These are phyloP conservation scores for Sporothrix schenckii DNA, from an alignment of 2,329 filamentous ascomycete genomes.

Conservation along the genomic window DNA sequence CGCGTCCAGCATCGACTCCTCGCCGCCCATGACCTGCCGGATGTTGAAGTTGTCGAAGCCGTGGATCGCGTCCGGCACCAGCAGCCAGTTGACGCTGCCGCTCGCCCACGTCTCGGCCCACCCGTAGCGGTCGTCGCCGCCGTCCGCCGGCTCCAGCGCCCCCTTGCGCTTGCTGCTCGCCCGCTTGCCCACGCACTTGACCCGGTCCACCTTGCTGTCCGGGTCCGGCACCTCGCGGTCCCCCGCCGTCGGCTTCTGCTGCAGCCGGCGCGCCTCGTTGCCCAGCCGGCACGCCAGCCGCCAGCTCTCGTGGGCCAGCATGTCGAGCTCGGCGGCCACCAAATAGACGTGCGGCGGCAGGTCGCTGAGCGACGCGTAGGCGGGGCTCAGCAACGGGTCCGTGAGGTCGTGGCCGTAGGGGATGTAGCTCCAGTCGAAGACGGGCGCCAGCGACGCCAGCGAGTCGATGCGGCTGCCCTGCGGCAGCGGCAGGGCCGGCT, in stretches of 20 bases:
- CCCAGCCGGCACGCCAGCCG: constrained; percentile 45
- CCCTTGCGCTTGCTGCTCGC: constrained; percentile 37
- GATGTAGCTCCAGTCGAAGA: constrained; percentile 51
- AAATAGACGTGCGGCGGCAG: constrained; percentile 50
- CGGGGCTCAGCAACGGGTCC: constrained; percentile 49
- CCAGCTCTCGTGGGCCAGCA: constrained; percentile 50
- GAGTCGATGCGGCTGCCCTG: constrained; percentile 39
- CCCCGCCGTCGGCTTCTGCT: constrained; percentile 32
- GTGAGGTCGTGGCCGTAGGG: constrained; percentile 43
- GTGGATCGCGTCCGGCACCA: constrained; percentile 49
- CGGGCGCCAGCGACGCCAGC: constrained; percentile 39
- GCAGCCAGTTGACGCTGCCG: constrained; percentile 46
- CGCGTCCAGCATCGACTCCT: constrained; percentile 42
- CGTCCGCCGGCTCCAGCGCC: constrained; percentile 36
- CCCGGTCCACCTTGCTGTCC: constrained; percentile 32
- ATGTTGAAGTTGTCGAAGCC: constrained; percentile 46
- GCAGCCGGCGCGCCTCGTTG: constrained; percentile 37
- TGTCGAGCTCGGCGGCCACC: constrained; percentile 51
- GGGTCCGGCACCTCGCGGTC: constrained; percentile 33
- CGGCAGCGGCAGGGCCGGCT: constrained; percentile 41
- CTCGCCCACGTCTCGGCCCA: constrained; percentile 40
- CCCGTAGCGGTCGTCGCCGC: constrained; percentile 43
- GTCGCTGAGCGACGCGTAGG: constrained; percentile 40
- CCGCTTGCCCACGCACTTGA: constrained; percentile 33
- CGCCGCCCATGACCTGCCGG: constrained; percentile 37